phyloP scores from a whole-genome alignment of 2,329 filamentous ascomycete genomes.

The Xylaria polymorpha region DNA sequence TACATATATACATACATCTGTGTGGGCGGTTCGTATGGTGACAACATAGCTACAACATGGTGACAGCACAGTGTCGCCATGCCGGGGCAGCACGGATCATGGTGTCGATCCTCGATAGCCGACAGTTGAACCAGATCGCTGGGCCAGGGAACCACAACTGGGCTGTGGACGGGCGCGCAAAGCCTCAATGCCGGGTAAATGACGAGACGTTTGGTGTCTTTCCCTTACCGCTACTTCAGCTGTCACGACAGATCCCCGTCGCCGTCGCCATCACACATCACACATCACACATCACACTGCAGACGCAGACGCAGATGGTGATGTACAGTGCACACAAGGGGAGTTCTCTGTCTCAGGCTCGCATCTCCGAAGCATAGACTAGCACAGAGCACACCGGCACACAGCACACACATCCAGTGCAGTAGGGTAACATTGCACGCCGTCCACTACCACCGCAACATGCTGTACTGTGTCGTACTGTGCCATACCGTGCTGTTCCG shows the following conservation, averaged over 20 bases:
- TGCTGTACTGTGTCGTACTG: not conserved
- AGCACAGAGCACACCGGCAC: no score
- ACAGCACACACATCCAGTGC: no score
- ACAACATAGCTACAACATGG: constrained; percentile 13
- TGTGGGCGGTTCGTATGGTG: not conserved
- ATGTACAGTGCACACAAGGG: not conserved
- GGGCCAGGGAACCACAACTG: constrained; percentile 41
- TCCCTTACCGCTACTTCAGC: constrained; percentile 40
- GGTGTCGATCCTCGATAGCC: constrained; percentile 46
- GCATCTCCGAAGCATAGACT: not conserved
- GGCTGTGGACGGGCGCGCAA: constrained; percentile 24
- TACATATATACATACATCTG: no score
- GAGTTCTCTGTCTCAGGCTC: not conserved
- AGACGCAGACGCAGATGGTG: not conserved
- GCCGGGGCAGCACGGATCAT: constrained; percentile 23
- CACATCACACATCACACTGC: constrained; percentile 23
- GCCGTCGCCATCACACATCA: constrained; percentile 7
- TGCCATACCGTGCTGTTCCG: no score
- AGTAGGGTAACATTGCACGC: constrained; percentile 16
- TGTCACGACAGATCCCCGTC: constrained; percentile 29
- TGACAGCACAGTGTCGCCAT: constrained; percentile 30
- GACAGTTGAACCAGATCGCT: constrained; percentile 50
- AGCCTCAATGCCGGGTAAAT: constrained; percentile 22
- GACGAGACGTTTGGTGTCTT: constrained; percentile 35
- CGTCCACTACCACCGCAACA: constrained; percentile 22